A percentile compares a stretch with the other conserved stretches of the same genome.
Evolutionary conservation across 2,329 filamentous ascomycete species (phyloP).

Genomic region (Fusarium zealandicum): DNA sequence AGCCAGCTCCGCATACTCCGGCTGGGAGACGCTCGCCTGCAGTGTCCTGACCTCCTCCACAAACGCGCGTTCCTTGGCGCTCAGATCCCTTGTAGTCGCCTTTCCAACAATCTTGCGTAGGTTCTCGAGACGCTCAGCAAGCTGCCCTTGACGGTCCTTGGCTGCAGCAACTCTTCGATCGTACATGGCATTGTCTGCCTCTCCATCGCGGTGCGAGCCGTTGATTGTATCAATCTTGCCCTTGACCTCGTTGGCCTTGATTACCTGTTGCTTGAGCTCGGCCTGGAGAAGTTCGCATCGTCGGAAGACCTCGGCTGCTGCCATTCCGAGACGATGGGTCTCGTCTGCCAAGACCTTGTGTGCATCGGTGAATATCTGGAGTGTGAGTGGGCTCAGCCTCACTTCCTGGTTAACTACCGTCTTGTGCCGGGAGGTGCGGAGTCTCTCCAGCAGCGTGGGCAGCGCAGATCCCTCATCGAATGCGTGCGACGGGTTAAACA

Average conservation of each 20-base stretch:
- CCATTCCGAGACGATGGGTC: slow-evolving; percentile 71
- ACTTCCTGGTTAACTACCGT: slow-evolving; percentile 71
- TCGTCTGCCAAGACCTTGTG: slow-evolving; percentile 76
- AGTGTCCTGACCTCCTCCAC: slow-evolving; percentile 60
- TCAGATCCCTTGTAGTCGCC: slow-evolving; percentile 52
- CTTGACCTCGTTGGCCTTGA: slow-evolving; percentile 70
- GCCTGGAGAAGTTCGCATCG: slow-evolving; percentile 72
- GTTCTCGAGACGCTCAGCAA: slow-evolving; percentile 66
- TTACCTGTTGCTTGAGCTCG: slow-evolving; percentile 73
- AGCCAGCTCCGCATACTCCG: slow-evolving; percentile 41
- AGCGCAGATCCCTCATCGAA: slow-evolving; percentile 66
- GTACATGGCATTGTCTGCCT: slow-evolving; percentile 63
- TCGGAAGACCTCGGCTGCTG: slow-evolving; percentile 76
- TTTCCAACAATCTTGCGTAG: slow-evolving; percentile 57
- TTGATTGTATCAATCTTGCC: slow-evolving; percentile 70
- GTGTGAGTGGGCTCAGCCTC: slow-evolving; percentile 72
- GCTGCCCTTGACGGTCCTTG: slow-evolving; percentile 61
- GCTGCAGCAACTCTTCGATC: slow-evolving; percentile 64
- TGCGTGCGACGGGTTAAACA: slow-evolving; percentile 68
- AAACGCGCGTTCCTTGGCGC: slow-evolving; percentile 55
- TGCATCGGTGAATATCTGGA: slow-evolving; percentile 74
- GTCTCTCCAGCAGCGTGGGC: slow-evolving; percentile 61
- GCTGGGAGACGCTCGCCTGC: slow-evolving; percentile 57
- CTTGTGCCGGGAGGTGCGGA: slow-evolving; percentile 67
- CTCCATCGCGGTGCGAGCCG: slow-evolving; percentile 56